These are phyloP conservation scores for Cucumis hystrix DNA, from an alignment of 306 rosid genomes.

Conservation along the genomic window DNA sequence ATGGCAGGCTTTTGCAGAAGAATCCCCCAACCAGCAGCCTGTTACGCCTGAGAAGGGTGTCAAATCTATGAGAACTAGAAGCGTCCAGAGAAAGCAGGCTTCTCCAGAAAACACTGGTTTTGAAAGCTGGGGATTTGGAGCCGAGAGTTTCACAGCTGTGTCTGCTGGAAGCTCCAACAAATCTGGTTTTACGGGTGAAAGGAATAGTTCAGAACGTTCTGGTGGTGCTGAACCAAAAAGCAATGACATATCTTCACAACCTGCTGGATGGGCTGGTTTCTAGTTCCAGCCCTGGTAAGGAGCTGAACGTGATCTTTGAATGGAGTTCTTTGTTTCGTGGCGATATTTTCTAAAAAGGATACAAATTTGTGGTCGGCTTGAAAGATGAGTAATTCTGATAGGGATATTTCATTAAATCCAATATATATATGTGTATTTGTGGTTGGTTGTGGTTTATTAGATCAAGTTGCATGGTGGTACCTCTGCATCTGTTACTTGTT, in stretches of 20 bases:
- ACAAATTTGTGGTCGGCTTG: not conserved
- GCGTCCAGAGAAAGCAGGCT: conserved; percentile 38
- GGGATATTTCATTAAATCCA: not conserved
- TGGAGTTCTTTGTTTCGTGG: not conserved
- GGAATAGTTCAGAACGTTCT: conserved; percentile 30
- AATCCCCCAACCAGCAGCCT: conserved; percentile 30
- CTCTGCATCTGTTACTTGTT: not conserved
- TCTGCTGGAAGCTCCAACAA: conserved; percentile 36
- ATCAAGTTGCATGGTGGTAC: not conserved
- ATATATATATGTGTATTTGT: not conserved
- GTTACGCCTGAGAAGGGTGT: conserved; percentile 23
- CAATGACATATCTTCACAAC: conserved; percentile 52
- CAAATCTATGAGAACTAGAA: conserved; percentile 70
- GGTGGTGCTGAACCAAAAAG: conserved; percentile 36
- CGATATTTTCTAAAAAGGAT: not conserved
- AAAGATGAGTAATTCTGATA: not conserved
- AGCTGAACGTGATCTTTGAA: not conserved
- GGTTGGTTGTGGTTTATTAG: not conserved
- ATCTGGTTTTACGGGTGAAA: conserved; percentile 30
- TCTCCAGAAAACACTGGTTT: conserved; percentile 29
- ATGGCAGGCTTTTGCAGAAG: conserved; percentile 79
- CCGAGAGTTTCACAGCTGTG: conserved; percentile 50
- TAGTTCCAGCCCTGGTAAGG: conserved; percentile 10
- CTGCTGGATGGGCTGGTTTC: conserved; percentile 99
- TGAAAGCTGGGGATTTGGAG: conserved; percentile 74